Conservation (phyloP, 1,139 yeast genomes). For the Meyerozyma smithsonii region DNA sequence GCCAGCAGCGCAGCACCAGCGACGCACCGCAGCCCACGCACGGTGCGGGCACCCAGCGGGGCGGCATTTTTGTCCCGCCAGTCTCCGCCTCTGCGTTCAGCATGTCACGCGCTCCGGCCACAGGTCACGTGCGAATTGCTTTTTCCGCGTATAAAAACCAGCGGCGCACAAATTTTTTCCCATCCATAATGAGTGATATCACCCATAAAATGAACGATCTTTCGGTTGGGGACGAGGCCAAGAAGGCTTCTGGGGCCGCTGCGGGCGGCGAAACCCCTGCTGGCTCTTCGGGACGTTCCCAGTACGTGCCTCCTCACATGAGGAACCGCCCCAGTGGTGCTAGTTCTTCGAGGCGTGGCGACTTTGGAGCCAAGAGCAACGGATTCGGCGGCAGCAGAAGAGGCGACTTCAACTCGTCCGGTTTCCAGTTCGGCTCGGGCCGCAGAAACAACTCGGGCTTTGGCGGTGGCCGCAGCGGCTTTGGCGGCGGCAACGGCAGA, state of each 20-base stretch:
- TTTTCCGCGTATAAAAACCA: slow-evolving; percentile 1
- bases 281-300: slow-evolving; percentile 11
- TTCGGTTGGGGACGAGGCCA: slow-evolving; percentile 26
- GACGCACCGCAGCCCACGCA: too few relatives aligned
- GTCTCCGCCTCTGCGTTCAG: too few relatives aligned
- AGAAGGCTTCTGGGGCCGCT: slow-evolving; percentile 9
- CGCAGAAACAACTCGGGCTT: slow-evolving; percentile 27
- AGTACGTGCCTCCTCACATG: slow-evolving; percentile 71
- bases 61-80: not conserved
- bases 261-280: slow-evolving; percentile 11
- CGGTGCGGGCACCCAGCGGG: too few relatives aligned
- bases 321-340: slow-evolving; percentile 31
- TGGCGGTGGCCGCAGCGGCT: slow-evolving; percentile 32
- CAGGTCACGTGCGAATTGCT: slow-evolving; percentile 3
- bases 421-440: slow-evolving; percentile 19
- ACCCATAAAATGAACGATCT: slow-evolving; percentile 42
- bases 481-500: slow-evolving; percentile 20
- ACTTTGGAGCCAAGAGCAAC: slow-evolving; percentile 17
- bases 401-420: slow-evolving; percentile 18
- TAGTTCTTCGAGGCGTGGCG: slow-evolving; percentile 8
- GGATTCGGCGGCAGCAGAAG: slow-evolving; percentile 14
- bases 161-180: slow-evolving; percentile 3
- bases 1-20: too few relatives aligned
- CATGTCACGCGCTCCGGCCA: not conserved
- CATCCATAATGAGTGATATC: slow-evolving; percentile 33